Percentiles rank a stretch among this genome's conserved stretches.
These are phyloP conservation scores for Panicum miliaceum DNA, from an alignment of 176 grass and related monocot genomes.

Conservation along the genomic window DNA sequence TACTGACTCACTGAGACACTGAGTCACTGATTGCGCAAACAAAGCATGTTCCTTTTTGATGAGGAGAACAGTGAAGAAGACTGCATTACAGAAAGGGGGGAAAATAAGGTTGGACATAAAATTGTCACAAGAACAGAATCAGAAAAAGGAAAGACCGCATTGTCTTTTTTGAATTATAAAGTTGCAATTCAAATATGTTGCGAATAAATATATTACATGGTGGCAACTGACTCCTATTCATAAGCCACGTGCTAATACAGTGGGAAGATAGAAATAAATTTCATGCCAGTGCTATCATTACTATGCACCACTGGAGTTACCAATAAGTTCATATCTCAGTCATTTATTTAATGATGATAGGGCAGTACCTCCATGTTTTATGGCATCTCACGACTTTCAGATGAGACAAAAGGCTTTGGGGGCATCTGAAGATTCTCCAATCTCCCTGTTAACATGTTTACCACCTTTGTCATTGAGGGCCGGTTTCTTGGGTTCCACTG, in stretches of 20 bases:
- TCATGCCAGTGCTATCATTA: slow-evolving; percentile 5
- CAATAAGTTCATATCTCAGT: neutral
- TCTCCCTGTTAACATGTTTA: slow-evolving; percentile 50
- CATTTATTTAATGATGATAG: neutral
- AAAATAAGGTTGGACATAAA: neutral
- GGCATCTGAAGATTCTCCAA: slow-evolving; percentile 53
- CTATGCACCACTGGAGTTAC: neutral
- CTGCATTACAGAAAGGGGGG: neutral
- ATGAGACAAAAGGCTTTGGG: slow-evolving; percentile 50
- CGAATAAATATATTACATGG: neutral
- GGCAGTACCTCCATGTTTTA: neutral
- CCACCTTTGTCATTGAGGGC: slow-evolving; percentile 53
- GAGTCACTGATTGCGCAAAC: neutral
- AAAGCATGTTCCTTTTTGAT: neutral
- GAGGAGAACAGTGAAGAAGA: neutral
- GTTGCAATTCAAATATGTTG: neutral
- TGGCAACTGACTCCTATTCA: neutral
- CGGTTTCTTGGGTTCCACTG: slow-evolving; percentile 57
- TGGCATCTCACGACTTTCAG: neutral
- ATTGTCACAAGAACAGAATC: neutral
- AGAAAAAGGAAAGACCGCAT: neutral
- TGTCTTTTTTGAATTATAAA: neutral
- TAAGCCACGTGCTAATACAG: neutral
- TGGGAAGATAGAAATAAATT: slow-evolving; percentile 3
- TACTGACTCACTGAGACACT: neutral